A percentile compares a stretch with the other conserved stretches of the same genome.
Evolutionary conservation across 352 stramenopile genomes (phyloP).

Genomic region (Pythium utonaiense): DNA sequence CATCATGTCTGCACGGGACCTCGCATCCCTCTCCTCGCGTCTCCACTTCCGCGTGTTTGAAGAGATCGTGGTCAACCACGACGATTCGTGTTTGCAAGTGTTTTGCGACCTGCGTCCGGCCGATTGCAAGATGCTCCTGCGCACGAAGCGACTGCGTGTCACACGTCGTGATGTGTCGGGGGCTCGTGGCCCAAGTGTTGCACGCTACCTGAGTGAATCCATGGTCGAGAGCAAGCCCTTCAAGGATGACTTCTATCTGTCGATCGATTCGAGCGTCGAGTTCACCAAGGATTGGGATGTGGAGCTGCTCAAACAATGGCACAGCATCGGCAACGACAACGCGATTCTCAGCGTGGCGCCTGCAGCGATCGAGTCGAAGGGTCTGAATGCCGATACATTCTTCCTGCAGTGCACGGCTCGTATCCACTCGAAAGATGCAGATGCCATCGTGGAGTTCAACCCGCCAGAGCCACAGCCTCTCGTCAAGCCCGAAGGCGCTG

Average conservation of each 20-base stretch:
- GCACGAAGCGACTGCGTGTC: conserved; percentile 45
- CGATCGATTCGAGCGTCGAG: conserved; percentile 56
- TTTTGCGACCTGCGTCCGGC: conserved; percentile 50
- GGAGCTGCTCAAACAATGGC: conserved; percentile 75
- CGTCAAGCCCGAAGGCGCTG: background rate
- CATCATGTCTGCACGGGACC: conserved; percentile 38
- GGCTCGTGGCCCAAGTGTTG: conserved; percentile 49
- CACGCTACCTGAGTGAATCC: conserved; percentile 51
- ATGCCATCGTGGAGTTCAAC: conserved; percentile 79
- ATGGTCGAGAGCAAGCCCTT: conserved; percentile 44
- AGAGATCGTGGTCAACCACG: conserved; percentile 53
- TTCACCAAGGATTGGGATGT: conserved; percentile 78
- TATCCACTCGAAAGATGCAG: conserved; percentile 62
- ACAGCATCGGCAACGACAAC: conserved; percentile 70
- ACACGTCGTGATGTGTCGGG: conserved; percentile 58
- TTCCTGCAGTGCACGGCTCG: conserved; percentile 76
- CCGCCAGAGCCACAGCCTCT: conserved; percentile 42
- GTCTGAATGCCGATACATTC: conserved; percentile 31
- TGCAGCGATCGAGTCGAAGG: conserved; percentile 48
- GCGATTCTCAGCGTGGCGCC: conserved; percentile 76
- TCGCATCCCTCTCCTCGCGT: conserved; percentile 36
- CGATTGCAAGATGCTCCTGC: conserved; percentile 46
- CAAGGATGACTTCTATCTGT: conserved; percentile 67
- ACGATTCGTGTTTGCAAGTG: conserved; percentile 57
- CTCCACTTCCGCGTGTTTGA: conserved; percentile 75